Percentiles rank a stretch among this genome's conserved stretches.
Conservation (phyloP, 2,329 filamentous ascomycete species). For the Xylaria sp. region DNA sequence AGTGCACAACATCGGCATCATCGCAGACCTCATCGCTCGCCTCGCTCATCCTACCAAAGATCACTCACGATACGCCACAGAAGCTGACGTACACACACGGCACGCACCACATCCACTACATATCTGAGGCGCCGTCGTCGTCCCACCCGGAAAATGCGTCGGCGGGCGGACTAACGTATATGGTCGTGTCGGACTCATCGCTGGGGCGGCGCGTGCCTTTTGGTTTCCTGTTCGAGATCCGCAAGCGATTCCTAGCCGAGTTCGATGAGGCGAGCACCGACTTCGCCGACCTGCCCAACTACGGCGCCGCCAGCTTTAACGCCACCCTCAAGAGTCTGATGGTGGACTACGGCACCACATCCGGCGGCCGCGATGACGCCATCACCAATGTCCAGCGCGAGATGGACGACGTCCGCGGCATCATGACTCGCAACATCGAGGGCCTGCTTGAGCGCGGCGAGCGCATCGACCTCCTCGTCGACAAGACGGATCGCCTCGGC, state of each 20-base stretch:
- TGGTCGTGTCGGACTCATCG: conserved; percentile 84
- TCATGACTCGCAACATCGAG: conserved; percentile 97
- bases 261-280: conserved; percentile 75
- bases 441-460: conserved; percentile 88
- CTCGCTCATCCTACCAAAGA: conserved; percentile 94
- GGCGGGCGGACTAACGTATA: conserved; percentile 86
- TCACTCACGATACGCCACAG: conserved; percentile 80
- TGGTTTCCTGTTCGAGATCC: conserved; percentile 89
- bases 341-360: conserved; percentile 83
- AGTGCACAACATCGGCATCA: conserved; percentile 88
- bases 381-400: conserved; percentile 85
- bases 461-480: conserved; percentile 90
- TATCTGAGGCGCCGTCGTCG: conserved; percentile 81
- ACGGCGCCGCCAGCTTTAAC: conserved; percentile 92
- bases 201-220: conserved; percentile 91
- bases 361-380: conserved; percentile 80
- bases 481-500: conserved; percentile 94
- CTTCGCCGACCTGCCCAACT: conserved; percentile 82
- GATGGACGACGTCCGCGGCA: conserved; percentile 90
- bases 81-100: conserved; percentile 96
- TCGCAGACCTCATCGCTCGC: conserved; percentile 87
- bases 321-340: conserved; percentile 78
- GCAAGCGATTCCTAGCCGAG: conserved; percentile 81
- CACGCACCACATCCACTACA: conserved; percentile 93
- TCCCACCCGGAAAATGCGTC: conserved; percentile 67